phyloP scores from a whole-genome alignment of 1,284 basidiomycete species.

The Irpex lacteus region DNA sequence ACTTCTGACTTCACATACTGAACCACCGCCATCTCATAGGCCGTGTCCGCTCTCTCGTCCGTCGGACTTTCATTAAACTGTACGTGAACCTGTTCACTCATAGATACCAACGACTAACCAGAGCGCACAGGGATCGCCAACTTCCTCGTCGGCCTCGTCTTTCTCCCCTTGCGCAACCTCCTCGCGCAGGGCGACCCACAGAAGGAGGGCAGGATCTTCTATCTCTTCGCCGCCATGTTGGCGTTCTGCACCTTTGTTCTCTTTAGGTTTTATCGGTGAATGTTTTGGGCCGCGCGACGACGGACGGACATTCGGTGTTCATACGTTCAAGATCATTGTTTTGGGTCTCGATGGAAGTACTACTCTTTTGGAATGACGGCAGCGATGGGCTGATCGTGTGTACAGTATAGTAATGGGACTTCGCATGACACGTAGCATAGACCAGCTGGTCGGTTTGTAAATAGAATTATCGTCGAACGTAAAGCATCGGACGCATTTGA shows the following conservation, averaged over 20 bases:
- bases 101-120: neutral
- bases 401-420: neutral
- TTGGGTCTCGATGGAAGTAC: neutral
- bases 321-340: neutral
- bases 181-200: constrained; percentile 60
- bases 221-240: constrained; percentile 56
- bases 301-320: neutral
- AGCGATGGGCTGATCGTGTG: neutral
- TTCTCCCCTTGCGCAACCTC: constrained; percentile 78
- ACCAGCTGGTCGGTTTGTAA: neutral
- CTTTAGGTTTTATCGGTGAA: constrained; percentile 26
- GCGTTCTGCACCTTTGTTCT: constrained; percentile 28
- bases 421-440: neutral
- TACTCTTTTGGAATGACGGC: neutral
- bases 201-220: constrained; percentile 82
- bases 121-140: constrained; percentile 68
- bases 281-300: neutral
- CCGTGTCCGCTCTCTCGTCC: constrained; percentile 82
- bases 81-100: constrained; percentile 31
- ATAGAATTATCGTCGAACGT: neutral
- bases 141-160: constrained; percentile 79
- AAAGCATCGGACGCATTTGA: no score
- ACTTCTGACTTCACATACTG: constrained; percentile 2
- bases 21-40: constrained; percentile 39
- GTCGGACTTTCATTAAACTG: constrained; percentile 84